These are phyloP conservation scores for Pugionium cornutum DNA, from an alignment of 345 rosid species.

Conservation along the genomic window DNA sequence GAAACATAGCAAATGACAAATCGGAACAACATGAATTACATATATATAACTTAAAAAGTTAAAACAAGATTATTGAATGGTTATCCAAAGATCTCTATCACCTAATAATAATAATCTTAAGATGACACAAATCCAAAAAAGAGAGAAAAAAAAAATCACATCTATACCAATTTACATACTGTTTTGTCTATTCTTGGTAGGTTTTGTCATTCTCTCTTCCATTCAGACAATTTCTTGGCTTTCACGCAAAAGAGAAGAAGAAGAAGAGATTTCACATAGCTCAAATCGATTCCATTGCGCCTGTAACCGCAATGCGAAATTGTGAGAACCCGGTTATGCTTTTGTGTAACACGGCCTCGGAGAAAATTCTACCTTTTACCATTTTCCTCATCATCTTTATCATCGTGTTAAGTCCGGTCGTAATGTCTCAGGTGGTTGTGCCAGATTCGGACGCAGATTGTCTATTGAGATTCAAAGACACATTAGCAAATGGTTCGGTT, in stretches of 20 bases:
- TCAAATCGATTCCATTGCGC: constrained; percentile 13
- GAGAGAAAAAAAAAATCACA: background rate
- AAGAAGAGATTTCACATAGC: constrained; percentile 17
- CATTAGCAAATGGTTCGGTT: too few species aligned
- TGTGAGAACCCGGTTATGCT: constrained; percentile 47
- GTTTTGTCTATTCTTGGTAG: constrained; percentile 37
- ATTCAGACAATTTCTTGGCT: constrained; percentile 20
- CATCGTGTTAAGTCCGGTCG: constrained; percentile 28
- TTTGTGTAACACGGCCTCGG: constrained; percentile 47
- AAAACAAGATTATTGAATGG: constrained; percentile 41
- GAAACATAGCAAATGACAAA: constrained; percentile 28
- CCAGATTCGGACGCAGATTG: too few species aligned
- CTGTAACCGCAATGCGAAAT: constrained; percentile 44
- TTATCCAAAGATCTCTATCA: constrained; percentile 37
- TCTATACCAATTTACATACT: constrained; percentile 20
- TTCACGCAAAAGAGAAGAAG: background rate
- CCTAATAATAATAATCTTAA: constrained; percentile 33
- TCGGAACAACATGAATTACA: constrained; percentile 28
- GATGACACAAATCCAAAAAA: constrained; percentile 25
- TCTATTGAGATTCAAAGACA: too few species aligned
- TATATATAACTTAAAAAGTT: constrained; percentile 20
- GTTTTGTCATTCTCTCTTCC: constrained; percentile 42
- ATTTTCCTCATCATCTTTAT: background rate
- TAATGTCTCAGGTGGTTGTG: constrained; percentile 17
- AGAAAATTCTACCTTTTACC: constrained; percentile 15